Evolutionary conservation across 768 basidiomycete genomes (phyloP).

Genomic region (Boletales sp.): DNA sequence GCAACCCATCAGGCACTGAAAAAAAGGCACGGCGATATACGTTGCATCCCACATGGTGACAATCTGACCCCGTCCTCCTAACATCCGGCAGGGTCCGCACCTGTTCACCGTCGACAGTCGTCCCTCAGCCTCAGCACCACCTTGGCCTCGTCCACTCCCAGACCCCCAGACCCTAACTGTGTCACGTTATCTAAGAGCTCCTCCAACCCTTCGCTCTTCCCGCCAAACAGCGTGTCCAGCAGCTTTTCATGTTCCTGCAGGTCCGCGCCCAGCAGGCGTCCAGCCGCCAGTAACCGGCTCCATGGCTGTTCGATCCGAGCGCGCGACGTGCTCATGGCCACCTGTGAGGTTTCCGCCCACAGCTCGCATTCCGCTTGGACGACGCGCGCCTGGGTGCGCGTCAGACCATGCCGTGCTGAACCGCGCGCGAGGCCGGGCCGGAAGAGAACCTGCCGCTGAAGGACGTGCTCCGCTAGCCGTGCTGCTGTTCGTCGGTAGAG

Average conservation of each 20-base stretch:
- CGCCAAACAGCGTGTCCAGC: slow-evolving; percentile 14
- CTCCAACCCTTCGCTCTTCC: slow-evolving; percentile 47
- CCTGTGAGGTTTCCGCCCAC: slow-evolving; percentile 78
- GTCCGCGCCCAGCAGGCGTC: slow-evolving; percentile 61
- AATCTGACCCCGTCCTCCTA: too few species aligned
- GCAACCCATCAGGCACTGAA: too few species aligned
- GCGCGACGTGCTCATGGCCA: slow-evolving; percentile 46
- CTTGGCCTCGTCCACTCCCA: slow-evolving; percentile 59
- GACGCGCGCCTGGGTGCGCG: slow-evolving; percentile 48
- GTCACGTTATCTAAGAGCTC: slow-evolving; percentile 41
- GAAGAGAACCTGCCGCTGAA: slow-evolving; percentile 79
- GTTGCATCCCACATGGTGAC: too few species aligned
- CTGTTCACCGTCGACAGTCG: slow-evolving; percentile 30
- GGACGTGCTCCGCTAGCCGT: slow-evolving; percentile 70
- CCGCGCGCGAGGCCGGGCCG: slow-evolving; percentile 61
- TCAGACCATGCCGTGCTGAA: slow-evolving; percentile 16
- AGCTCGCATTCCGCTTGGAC: slow-evolving; percentile 72
- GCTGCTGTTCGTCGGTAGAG: slow-evolving; percentile 76
- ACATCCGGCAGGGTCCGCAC: too few species aligned
- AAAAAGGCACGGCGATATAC: too few species aligned
- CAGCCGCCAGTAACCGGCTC: slow-evolving; percentile 68
- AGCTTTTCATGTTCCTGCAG: slow-evolving; percentile 32
- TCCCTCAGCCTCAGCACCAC: slow-evolving; percentile 48
- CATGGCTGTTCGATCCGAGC: slow-evolving; percentile 71
- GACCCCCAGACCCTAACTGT: slow-evolving; percentile 55